phyloP scores from a whole-genome alignment of 2,329 filamentous ascomycete species.

The Alternaria sp. region DNA sequence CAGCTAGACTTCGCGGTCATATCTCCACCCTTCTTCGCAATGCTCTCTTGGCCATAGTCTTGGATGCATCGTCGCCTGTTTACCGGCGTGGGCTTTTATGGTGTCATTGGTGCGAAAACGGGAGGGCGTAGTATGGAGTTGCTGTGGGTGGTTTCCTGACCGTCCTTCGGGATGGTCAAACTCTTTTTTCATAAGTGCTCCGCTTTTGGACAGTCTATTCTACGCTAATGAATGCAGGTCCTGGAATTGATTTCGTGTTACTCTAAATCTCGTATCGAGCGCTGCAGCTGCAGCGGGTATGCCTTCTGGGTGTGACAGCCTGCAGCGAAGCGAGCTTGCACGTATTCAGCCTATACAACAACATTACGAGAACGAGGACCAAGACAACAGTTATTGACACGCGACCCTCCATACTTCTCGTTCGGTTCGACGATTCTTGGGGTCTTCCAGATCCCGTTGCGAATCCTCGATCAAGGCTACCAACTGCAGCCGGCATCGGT shows the following conservation, averaged over 20 bases:
- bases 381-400: neutral
- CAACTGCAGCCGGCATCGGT: neutral
- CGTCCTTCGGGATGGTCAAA: slow-evolving; percentile 38
- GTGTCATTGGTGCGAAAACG: slow-evolving; percentile 23
- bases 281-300: slow-evolving; percentile 6
- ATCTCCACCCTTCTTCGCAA: slow-evolving; percentile 16
- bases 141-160: slow-evolving; percentile 27
- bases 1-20: slow-evolving; percentile 21
- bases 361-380: slow-evolving; percentile 8
- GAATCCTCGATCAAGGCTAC: neutral
- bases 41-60: slow-evolving; percentile 30
- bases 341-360: slow-evolving; percentile 22
- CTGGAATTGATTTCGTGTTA: neutral
- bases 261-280: slow-evolving; percentile 12
- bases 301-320: slow-evolving; percentile 6
- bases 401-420: neutral
- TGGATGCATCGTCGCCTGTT: slow-evolving; percentile 17
- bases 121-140: slow-evolving; percentile 27
- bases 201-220: slow-evolving; percentile 22
- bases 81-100: slow-evolving; percentile 10
- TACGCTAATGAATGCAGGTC: slow-evolving; percentile 33
- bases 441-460: neutral
- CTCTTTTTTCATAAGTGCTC: slow-evolving; percentile 54
- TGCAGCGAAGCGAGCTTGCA: slow-evolving; percentile 18
- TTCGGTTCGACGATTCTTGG: neutral